Percentiles rank a stretch among this genome's conserved stretches.
Evolutionary conservation across 768 basidiomycete species (phyloP).

Genomic region (Phaeolepiota aurea): DNA sequence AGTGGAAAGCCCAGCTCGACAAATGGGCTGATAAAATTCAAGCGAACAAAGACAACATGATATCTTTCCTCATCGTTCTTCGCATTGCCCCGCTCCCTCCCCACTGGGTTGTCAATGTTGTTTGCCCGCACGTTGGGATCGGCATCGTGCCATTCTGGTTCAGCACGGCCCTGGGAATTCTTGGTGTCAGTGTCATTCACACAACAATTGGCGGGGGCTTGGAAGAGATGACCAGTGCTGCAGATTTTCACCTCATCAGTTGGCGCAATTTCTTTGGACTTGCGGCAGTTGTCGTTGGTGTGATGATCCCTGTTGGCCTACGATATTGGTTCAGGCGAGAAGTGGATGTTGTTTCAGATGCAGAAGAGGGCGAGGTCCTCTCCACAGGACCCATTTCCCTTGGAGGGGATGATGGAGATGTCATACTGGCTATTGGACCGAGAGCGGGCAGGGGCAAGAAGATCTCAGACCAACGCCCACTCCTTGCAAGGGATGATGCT

Average conservation of each 20-base stretch:
- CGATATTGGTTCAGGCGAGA: slow-evolving; percentile 75
- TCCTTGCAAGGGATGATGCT: slow-evolving; percentile 27
- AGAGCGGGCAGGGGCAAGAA: slow-evolving; percentile 31
- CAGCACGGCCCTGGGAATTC: slow-evolving; percentile 83
- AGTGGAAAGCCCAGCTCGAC: slow-evolving; percentile 77
- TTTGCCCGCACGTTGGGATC: slow-evolving; percentile 91
- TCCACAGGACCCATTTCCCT: slow-evolving; percentile 9
- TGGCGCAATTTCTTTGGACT: slow-evolving; percentile 86
- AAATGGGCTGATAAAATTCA: slow-evolving; percentile 74
- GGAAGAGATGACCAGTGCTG: slow-evolving; percentile 91
- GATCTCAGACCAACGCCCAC: slow-evolving; percentile 19
- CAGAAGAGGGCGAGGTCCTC: slow-evolving; percentile 18
- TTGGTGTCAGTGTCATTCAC: slow-evolving; percentile 90
- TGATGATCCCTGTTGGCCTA: slow-evolving; percentile 88
- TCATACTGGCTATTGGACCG: slow-evolving; percentile 51
- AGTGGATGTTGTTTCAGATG: slow-evolving; percentile 30
- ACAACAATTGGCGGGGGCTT: slow-evolving; percentile 90
- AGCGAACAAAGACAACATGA: slow-evolving; percentile 73
- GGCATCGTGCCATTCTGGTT: slow-evolving; percentile 80
- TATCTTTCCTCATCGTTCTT: slow-evolving; percentile 91
- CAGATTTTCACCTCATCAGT: slow-evolving; percentile 90
- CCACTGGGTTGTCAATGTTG: slow-evolving; percentile 92
- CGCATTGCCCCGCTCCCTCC: slow-evolving; percentile 92
- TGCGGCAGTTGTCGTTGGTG: slow-evolving; percentile 79
- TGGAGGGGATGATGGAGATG: slow-evolving; percentile 17